Percentiles rank a stretch among this genome's conserved stretches.
Evolutionary conservation across 2,329 filamentous ascomycete genomes (phyloP).

Genomic region (Epichloe amarillans): DNA sequence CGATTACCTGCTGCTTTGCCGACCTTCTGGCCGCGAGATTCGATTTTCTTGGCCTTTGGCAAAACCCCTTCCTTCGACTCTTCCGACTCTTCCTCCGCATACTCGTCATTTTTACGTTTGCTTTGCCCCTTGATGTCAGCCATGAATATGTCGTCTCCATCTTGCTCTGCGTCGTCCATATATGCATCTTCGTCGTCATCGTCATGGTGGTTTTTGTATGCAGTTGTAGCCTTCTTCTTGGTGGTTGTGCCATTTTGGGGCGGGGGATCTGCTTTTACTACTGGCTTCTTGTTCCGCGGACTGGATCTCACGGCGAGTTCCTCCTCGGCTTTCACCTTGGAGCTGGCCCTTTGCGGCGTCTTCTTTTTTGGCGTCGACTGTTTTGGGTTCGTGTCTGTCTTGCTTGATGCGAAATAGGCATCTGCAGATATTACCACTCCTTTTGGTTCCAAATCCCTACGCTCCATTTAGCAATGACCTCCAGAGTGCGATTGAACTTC

Average conservation of each 20-base stretch:
- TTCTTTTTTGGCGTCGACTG: constrained; percentile 18
- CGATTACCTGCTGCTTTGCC: constrained; percentile 16
- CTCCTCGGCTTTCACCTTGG: constrained; percentile 24
- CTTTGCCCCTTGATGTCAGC: constrained; percentile 53
- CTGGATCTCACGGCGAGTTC: constrained; percentile 38
- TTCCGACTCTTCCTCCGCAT: constrained; percentile 61
- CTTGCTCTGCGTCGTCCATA: constrained; percentile 54
- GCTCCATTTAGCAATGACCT: background rate
- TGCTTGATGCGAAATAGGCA: constrained; percentile 42
- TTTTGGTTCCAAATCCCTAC: constrained; percentile 28
- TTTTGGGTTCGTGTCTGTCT: constrained; percentile 25
- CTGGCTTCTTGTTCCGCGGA: constrained; percentile 32
- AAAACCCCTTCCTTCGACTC: constrained; percentile 58
- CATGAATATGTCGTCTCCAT: constrained; percentile 73
- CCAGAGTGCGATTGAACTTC: background rate
- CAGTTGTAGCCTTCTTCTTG: constrained; percentile 29
- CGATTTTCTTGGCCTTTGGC: constrained; percentile 46
- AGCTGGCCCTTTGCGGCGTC: constrained; percentile 26
- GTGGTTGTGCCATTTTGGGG: constrained; percentile 18
- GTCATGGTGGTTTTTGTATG: constrained; percentile 26
- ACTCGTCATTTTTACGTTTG: constrained; percentile 61
- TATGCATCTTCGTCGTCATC: constrained; percentile 41
- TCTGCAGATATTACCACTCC: constrained; percentile 41
- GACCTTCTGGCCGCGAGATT: constrained; percentile 25
- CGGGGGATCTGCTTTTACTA: constrained; percentile 16